phyloP scores from a whole-genome alignment of 305 asterid species.

The Andrographis paniculata region DNA sequence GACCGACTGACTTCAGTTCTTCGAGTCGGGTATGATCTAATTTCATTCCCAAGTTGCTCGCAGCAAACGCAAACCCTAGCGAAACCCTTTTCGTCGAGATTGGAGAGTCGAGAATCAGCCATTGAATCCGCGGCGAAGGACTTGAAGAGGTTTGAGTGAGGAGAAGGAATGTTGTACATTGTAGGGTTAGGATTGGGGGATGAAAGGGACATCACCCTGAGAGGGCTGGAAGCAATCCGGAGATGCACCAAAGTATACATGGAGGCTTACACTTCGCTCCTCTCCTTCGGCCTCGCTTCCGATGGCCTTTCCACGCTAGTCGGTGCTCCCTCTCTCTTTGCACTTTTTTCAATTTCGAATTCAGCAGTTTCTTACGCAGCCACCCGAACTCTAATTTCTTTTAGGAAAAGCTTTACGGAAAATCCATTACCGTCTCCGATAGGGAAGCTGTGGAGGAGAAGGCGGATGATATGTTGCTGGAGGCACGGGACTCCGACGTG shows the following conservation, averaged over 20 bases:
- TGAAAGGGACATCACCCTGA: constrained; percentile 27
- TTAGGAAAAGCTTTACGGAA: constrained; percentile 78
- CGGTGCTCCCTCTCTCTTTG: background rate
- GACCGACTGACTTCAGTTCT: too few relatives aligned
- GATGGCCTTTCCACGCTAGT: constrained; percentile 68
- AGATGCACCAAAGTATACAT: constrained; percentile 60
- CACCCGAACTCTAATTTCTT: constrained; percentile 15
- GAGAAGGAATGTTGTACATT: background rate
- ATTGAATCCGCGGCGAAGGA: too few relatives aligned
- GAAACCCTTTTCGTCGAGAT: too few relatives aligned
- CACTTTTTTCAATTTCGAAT: background rate
- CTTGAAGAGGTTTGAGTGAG: too few relatives aligned
- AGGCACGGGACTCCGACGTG: constrained; percentile 65
- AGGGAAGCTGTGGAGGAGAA: constrained; percentile 65
- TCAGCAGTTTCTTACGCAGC: background rate
- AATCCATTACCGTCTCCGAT: constrained; percentile 26
- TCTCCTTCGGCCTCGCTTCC: constrained; percentile 72
- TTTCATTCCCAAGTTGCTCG: too few relatives aligned
- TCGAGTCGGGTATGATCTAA: too few relatives aligned
- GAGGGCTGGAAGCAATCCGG: constrained; percentile 78
- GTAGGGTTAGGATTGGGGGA: background rate
- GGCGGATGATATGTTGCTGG: constrained; percentile 65
- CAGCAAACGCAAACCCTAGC: too few relatives aligned
- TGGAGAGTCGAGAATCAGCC: too few relatives aligned
- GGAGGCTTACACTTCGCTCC: constrained; percentile 94